phyloP scores from a whole-genome alignment of 2,329 filamentous ascomycete genomes.

The Alternaria ventricosa region DNA sequence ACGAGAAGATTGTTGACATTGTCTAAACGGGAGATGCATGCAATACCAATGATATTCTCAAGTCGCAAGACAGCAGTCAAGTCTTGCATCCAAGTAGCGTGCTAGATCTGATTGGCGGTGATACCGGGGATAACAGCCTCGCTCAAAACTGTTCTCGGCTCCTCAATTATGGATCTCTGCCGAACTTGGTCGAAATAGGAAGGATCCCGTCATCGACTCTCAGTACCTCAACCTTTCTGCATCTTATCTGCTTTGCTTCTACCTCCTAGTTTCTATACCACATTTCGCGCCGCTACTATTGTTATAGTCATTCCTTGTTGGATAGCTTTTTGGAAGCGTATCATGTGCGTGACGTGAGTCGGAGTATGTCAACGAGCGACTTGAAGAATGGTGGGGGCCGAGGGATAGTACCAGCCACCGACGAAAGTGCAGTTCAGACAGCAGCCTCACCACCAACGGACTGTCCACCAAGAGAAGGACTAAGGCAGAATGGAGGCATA shows the following conservation, averaged over 20 bases:
- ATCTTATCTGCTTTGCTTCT: background rate
- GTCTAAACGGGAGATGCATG: constrained; percentile 5
- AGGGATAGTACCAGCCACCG: background rate
- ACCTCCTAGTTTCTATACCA: background rate
- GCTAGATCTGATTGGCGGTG: constrained; percentile 17
- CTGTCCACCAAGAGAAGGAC: background rate
- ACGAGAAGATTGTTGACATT: constrained; percentile 49
- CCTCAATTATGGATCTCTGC: constrained; percentile 10
- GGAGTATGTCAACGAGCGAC: background rate
- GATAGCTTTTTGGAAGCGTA: background rate
- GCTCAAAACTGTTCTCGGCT: constrained; percentile 12
- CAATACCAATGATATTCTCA: background rate
- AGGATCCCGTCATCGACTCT: constrained; percentile 18
- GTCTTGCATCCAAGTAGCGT: background rate
- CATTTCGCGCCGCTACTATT: background rate
- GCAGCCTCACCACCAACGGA: background rate
- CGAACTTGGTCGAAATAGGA: constrained; percentile 2
- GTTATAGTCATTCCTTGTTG: background rate
- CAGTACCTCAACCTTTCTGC: background rate
- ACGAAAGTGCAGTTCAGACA: background rate
- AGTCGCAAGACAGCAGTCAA: background rate
- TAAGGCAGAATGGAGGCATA: background rate
- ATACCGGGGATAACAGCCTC: constrained; percentile 17
- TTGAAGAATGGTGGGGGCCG: background rate
- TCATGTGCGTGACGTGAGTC: background rate